Conservation (phyloP, 2,329 filamentous ascomycete genomes). For the Geosmithia morbida region DNA sequence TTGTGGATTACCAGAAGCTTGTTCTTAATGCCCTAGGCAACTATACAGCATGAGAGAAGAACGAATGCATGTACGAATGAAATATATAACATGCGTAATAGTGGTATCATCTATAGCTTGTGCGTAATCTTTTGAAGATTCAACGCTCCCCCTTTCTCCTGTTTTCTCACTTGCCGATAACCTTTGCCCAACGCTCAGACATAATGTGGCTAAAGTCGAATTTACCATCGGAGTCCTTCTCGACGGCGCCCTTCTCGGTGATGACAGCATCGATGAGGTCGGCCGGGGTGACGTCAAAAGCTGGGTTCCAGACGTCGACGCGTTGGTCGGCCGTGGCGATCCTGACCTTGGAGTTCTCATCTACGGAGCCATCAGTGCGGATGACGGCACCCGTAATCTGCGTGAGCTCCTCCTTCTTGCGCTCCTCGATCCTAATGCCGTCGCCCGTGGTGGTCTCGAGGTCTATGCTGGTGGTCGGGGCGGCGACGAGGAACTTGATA, state of each 20-base stretch:
- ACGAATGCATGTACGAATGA: not conserved
- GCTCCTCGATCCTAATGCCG: slow-evolving; percentile 83
- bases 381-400: slow-evolving; percentile 68
- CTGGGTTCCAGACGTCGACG: slow-evolving; percentile 89
- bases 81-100: not conserved
- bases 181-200: slow-evolving; percentile 8
- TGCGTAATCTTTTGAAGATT: not conserved
- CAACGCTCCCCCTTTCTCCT: not conserved
- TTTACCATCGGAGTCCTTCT: slow-evolving; percentile 55
- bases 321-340: slow-evolving; percentile 68
- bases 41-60: not conserved
- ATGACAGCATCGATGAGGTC: slow-evolving; percentile 85
- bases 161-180: slow-evolving; percentile 6
- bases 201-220: slow-evolving; percentile 47
- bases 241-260: slow-evolving; percentile 78
- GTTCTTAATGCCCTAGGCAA: slow-evolving; percentile 35
- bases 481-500: slow-evolving; percentile 88
- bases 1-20: slow-evolving; percentile 64
- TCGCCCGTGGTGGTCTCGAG: slow-evolving; percentile 61
- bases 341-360: slow-evolving; percentile 48
- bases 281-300: slow-evolving; percentile 88
- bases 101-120: not conserved
- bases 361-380: slow-evolving; percentile 45
- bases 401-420: slow-evolving; percentile 68
- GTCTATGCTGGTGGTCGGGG: slow-evolving; percentile 89